Evolutionary conservation across 1,284 basidiomycete genomes (phyloP).

Genomic region (Neotropicomus parvogracilis): DNA sequence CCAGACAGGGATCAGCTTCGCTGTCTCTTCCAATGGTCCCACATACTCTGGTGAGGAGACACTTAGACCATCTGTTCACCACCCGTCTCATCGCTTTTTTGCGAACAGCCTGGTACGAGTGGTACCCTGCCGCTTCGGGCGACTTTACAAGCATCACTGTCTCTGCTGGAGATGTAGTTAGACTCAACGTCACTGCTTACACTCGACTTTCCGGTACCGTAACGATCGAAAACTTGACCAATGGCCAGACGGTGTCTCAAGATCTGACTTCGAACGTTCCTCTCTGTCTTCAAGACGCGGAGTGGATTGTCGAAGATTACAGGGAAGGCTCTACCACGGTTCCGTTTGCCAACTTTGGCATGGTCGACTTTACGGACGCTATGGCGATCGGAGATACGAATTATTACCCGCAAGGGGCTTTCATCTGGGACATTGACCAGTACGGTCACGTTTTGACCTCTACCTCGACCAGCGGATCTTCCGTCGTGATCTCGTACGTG

Average conservation of each 20-base stretch:
- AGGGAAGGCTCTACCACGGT: fast-evolving
- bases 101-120: background rate
- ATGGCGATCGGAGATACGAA: too few relatives aligned
- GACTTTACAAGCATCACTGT: background rate
- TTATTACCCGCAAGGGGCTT: too few relatives aligned
- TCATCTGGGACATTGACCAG: too few relatives aligned
- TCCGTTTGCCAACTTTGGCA: too few relatives aligned
- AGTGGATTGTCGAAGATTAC: constrained; percentile 12
- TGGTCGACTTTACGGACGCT: too few relatives aligned
- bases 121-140: background rate
- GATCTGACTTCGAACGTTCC: background rate
- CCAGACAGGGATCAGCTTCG: constrained; percentile 5
- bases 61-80: background rate
- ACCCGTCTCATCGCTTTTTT: background rate
- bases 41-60: background rate
- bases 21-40: background rate
- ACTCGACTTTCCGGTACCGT: background rate
- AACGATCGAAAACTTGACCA: constrained; percentile 2
- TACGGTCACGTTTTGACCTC: constrained; percentile 9
- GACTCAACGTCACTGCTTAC: background rate
- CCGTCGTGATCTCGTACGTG: constrained; percentile 1
- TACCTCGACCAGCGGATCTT: background rate
- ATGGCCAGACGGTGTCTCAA: background rate
- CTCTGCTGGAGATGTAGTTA: background rate
- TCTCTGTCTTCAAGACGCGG: constrained; percentile 7